Evolutionary conservation across 2,329 filamentous ascomycete species (phyloP), one percentile per base, ranked within the genome.

Genomic region (Sclerotinia glacialis): DNA sequence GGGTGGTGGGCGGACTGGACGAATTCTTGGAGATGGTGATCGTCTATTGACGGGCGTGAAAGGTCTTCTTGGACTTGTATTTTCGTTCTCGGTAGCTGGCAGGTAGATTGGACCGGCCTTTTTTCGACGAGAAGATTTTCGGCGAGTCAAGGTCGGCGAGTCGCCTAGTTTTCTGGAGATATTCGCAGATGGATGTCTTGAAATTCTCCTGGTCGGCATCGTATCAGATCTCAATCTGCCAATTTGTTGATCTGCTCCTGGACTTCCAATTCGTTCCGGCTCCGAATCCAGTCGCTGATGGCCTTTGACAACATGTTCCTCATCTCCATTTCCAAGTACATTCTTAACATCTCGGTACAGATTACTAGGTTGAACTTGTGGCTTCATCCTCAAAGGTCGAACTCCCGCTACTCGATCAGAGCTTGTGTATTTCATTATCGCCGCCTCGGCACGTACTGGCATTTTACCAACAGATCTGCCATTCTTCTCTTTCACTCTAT

Each of bases 321-420:
- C 58, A 8, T 34, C 16, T 61, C n/a, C 44, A 34, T 49, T 61
- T 61, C 28, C 44, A 21, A 26, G 21, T 5, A 5, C 44, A 8
- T 49, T 18, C n/a, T 40, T 49, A 5, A 37, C n/a, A n/a, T 37
- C 58, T 40, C 58, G 58, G 16, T 37, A 61, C n/a, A 49, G 18
- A 12, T 8, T 5, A 50, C 21, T 37, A 18, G 31, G 12, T 37
- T 61, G 58, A 26, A 50, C 31, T 44, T 61, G 58, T 8, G 58
- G n/a, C 31, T 61, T 61, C 58, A 61, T 37, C 5, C 58, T 61
- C 31, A 61, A 26, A 50, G 58, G 46, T 26, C 31, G 31, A 7
- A 61, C 14, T 61, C 44, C 44, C 16, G 2, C 37, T 14, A 5
- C 9, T 8, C n/a, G 9, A 11, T 49, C 31, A 3, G 14, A 40